Percentiles rank a stretch among this genome's conserved stretches.
Evolutionary conservation across 2,329 filamentous ascomycete species (phyloP).

Genomic region (Aspergillus quadricinctus): DNA sequence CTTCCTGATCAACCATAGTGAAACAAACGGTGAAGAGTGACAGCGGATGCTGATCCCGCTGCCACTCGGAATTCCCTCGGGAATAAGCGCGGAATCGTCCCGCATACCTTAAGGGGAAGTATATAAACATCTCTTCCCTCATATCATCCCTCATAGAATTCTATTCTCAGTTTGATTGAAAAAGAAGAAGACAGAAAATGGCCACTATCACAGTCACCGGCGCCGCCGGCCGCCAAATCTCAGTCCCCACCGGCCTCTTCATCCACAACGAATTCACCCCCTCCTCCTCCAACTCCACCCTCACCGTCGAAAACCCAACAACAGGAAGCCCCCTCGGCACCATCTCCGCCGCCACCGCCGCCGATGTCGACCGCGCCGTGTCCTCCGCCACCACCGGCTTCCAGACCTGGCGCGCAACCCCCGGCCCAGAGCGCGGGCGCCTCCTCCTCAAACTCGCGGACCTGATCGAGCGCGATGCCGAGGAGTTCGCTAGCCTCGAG

Average conservation of each 20-base stretch:
- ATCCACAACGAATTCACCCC: constrained; percentile 25
- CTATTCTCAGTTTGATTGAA: background rate
- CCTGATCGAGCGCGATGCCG: constrained; percentile 22
- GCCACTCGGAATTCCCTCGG: background rate
- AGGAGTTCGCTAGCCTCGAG: constrained; percentile 23
- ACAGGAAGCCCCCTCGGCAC: constrained; percentile 18
- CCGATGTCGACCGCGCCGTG: constrained; percentile 10
- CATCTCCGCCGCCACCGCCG: constrained; percentile 19
- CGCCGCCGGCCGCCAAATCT: constrained; percentile 15
- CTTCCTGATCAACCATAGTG: background rate
- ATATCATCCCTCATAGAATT: too few relatives aligned
- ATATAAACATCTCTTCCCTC: background rate
- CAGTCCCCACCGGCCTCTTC: constrained; percentile 25
- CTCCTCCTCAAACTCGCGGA: constrained; percentile 24
- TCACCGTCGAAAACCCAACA: constrained; percentile 22
- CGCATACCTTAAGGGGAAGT: background rate
- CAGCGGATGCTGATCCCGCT: background rate
- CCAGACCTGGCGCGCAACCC: constrained; percentile 20
- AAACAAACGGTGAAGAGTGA: too few relatives aligned
- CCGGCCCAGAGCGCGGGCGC: constrained; percentile 14
- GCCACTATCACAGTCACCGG: constrained; percentile 7
- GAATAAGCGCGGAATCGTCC: background rate
- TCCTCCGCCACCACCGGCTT: constrained; percentile 16
- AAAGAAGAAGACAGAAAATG: background rate
- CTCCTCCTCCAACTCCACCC: constrained; percentile 14